Conservation (phyloP, 1,284 basidiomycete genomes). For the Marasmius sp. region DNA sequence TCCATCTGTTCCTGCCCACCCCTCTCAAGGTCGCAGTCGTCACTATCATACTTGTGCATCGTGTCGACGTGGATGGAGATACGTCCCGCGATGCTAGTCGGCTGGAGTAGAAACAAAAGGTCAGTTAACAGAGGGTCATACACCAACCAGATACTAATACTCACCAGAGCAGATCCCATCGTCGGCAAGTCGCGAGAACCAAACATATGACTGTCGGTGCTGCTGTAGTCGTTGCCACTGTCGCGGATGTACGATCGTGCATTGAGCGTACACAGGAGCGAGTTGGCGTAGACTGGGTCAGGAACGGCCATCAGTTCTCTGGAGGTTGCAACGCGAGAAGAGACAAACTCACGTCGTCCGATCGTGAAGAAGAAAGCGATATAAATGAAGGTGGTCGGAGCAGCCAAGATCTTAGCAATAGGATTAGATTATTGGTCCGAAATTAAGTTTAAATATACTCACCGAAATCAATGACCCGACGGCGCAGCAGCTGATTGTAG, state of each 20-base stretch:
- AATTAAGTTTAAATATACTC: conserved; percentile 10
- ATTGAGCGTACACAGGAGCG: conserved; percentile 50
- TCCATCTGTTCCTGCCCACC: neutral
- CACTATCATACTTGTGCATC: neutral
- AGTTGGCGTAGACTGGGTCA: conserved; percentile 47
- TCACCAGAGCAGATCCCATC: neutral
- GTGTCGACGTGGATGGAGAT: conserved; percentile 16
- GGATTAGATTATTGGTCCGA: neutral
- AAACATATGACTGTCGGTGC: conserved; percentile 14
- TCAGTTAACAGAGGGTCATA: neutral
- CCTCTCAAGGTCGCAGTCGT: neutral
- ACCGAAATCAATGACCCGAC: conserved; percentile 44
- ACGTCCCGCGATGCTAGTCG: neutral
- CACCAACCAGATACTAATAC: neutral
- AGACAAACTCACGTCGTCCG: conserved; percentile 40
- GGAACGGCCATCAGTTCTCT: neutral
- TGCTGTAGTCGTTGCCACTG: conserved; percentile 23
- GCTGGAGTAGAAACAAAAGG: neutral
- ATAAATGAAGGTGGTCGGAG: conserved; percentile 44
- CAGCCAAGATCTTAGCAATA: conserved; percentile 31
- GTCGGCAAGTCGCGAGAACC: neutral
- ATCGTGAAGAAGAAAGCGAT: conserved; percentile 50
- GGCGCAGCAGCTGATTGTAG: conserved; percentile 27
- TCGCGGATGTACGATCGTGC: conserved; percentile 38
- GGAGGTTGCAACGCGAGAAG: neutral